A percentile compares a stretch with the other conserved stretches of the same genome.
These are phyloP conservation scores for Gyromitra esculenta DNA, from an alignment of 2,329 filamentous ascomycete species.

Conservation along the genomic window DNA sequence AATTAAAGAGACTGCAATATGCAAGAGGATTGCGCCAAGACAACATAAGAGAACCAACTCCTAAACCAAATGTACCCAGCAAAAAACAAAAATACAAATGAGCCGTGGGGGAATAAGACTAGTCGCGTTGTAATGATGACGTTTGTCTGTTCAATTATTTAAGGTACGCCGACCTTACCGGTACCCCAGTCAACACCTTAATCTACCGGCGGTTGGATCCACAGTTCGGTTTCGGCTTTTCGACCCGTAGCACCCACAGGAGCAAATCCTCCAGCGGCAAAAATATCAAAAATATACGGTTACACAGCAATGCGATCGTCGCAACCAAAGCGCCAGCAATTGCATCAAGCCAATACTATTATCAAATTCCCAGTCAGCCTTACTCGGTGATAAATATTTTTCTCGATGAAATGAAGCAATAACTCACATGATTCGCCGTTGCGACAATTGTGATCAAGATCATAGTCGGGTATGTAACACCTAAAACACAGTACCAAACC, in stretches of 20 bases:
- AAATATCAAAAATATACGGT: conserved; percentile 65
- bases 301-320: conserved; percentile 63
- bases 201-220: conserved; percentile 59
- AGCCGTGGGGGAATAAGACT: background rate
- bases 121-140: background rate
- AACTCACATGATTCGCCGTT: conserved; percentile 67
- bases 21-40: conserved; percentile 1
- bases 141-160: background rate
- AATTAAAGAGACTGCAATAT: background rate
- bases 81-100: background rate
- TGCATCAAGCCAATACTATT: conserved; percentile 66
- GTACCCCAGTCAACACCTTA: background rate
- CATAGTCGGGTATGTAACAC: conserved; percentile 66
- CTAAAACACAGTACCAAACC: conserved; percentile 63
- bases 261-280: conserved; percentile 66
- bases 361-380: conserved; percentile 25
- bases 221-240: conserved; percentile 67
- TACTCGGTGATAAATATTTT: background rate
- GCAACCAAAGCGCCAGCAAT: conserved; percentile 64
- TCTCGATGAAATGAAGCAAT: background rate
- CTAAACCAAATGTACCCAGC: background rate
- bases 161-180: background rate
- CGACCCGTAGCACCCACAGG: conserved; percentile 63
- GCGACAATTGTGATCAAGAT: conserved; percentile 70
- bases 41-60: conserved; percentile 8